These are phyloP conservation scores for Fusarium torreyae DNA, from an alignment of 2,329 filamentous ascomycete genomes.

Conservation along the genomic window DNA sequence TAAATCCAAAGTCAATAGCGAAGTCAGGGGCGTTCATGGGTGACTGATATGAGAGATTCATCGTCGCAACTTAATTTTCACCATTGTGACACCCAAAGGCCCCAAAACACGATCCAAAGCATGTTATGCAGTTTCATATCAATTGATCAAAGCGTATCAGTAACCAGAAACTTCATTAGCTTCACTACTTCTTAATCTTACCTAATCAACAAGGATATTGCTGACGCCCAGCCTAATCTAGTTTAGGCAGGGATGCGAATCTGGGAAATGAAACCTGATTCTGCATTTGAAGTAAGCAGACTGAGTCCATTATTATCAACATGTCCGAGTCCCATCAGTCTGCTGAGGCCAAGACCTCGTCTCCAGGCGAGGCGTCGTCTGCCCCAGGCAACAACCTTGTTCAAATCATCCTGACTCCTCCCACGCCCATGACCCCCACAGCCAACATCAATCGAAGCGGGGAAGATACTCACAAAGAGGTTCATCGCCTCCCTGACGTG, in stretches of 20 bases:
- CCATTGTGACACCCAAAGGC: neutral
- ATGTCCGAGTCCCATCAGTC: slow-evolving; percentile 10
- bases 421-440: slow-evolving; percentile 29
- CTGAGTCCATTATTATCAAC: neutral
- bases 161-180: neutral
- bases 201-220: slow-evolving; percentile 33
- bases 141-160: neutral
- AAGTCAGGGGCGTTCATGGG: neutral
- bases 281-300: neutral
- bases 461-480: slow-evolving; percentile 35
- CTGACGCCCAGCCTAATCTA: slow-evolving; percentile 5
- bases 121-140: neutral
- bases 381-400: slow-evolving; percentile 3
- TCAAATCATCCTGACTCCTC: slow-evolving; percentile 39
- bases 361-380: neutral
- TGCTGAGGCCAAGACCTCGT: neutral
- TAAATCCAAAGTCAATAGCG: neutral
- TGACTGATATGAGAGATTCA: too few species aligned
- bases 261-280: slow-evolving; percentile 9
- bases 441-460: neutral
- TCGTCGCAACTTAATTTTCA: neutral
- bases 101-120: neutral
- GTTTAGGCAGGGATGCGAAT: neutral
- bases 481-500: slow-evolving; percentile 14
- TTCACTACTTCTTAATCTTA: slow-evolving; percentile 1